phyloP scores from a whole-genome alignment of 1,284 basidiomycete species.

The Mycocalia duriaeana region DNA sequence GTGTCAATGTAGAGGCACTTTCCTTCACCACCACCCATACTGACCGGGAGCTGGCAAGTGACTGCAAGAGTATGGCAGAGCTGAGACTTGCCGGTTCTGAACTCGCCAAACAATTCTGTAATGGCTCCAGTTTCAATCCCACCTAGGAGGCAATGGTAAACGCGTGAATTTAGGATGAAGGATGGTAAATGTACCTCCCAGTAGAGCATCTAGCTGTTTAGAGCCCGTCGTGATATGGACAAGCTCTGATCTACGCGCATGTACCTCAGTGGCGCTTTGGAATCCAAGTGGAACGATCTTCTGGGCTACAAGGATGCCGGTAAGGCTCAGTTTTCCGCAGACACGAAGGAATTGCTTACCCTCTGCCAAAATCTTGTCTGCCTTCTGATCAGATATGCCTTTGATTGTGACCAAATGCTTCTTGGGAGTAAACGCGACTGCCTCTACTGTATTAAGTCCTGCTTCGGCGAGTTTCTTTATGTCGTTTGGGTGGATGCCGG shows the following conservation, averaged over 20 bases:
- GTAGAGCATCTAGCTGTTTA: conserved; percentile 90
- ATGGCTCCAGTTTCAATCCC: conserved; percentile 99
- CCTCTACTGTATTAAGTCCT: conserved; percentile 91
- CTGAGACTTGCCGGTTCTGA: conserved; percentile 97
- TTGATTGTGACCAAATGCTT: conserved; percentile 90
- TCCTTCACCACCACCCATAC: conserved; percentile 98
- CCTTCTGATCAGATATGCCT: conserved; percentile 96
- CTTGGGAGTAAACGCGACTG: conserved; percentile 96
- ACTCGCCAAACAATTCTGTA: conserved; percentile 98
- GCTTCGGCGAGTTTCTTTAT: conserved; percentile 95
- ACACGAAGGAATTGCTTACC: conserved; percentile 55
- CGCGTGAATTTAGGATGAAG: too few relatives aligned
- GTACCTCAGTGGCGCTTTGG: conserved; percentile 96
- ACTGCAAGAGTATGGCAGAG: conserved; percentile 97
- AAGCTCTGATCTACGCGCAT: conserved; percentile 91
- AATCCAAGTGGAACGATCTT: conserved; percentile 98
- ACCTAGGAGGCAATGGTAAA: conserved; percentile 40
- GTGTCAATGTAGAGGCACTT: conserved; percentile 99
- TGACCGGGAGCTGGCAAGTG: conserved; percentile 94
- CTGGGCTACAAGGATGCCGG: conserved; percentile 55
- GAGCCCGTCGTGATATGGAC: conserved; percentile 97
- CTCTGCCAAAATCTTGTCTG: conserved; percentile 92
- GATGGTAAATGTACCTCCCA: too few relatives aligned
- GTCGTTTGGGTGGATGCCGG: conserved; percentile 87
- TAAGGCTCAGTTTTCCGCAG: neutral